phyloP scores from a whole-genome alignment of 179 eudicot species.

The Beta macrorhiza region DNA sequence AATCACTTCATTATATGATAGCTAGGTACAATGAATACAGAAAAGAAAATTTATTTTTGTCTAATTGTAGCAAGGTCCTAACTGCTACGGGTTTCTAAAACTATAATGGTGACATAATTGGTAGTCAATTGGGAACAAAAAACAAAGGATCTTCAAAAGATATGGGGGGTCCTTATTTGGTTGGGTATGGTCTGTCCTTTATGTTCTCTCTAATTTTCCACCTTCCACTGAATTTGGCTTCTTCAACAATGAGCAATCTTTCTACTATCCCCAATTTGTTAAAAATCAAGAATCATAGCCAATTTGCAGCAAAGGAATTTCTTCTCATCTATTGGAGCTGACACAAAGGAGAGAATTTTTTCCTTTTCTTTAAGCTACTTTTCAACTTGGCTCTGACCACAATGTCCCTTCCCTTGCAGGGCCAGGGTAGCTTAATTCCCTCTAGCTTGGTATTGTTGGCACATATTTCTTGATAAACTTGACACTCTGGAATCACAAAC shows the following conservation, averaged over 20 bases:
- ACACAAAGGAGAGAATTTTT: slow-evolving; percentile 18
- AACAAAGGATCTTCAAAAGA: slow-evolving; percentile 13
- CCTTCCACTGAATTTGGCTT: slow-evolving; percentile 5
- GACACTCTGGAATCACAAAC: slow-evolving; percentile 7
- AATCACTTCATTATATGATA: neutral
- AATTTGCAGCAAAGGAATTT: slow-evolving; percentile 19
- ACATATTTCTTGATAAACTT: slow-evolving; percentile 1
- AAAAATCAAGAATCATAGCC: slow-evolving; percentile 24
- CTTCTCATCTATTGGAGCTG: slow-evolving; percentile 18
- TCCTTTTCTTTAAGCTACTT: neutral
- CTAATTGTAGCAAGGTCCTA: slow-evolving; percentile 7
- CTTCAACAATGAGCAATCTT: neutral
- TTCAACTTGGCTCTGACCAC: neutral
- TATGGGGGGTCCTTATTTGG: slow-evolving; percentile 24
- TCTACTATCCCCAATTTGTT: neutral
- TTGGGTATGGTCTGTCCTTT: slow-evolving; percentile 34
- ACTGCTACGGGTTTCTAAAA: neutral
- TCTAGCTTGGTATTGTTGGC: neutral
- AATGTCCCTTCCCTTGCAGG: neutral
- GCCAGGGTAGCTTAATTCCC: neutral
- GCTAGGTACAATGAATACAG: neutral
- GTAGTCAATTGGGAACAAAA: slow-evolving; percentile 11
- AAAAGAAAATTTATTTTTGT: neutral
- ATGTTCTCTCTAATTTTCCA: slow-evolving; percentile 12
- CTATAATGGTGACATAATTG: neutral